These are phyloP conservation scores for Epichloe coenophiala DNA, from an alignment of 2,329 filamentous ascomycete genomes.

Conservation along the genomic window DNA sequence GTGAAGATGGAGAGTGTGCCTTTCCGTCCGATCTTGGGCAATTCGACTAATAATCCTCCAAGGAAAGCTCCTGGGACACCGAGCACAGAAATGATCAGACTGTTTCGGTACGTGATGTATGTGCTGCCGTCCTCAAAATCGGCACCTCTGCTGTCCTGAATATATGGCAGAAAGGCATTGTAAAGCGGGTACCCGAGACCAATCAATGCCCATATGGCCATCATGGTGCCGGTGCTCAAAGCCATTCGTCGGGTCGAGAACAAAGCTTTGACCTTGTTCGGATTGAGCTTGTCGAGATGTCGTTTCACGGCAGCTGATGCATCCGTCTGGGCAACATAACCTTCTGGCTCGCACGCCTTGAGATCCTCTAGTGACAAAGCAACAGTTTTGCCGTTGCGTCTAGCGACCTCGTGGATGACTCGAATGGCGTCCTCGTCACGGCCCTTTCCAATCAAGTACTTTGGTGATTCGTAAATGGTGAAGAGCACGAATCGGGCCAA, in stretches of 20 bases:
- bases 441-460: conserved; percentile 64
- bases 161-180: conserved; percentile 66
- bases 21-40: conserved; percentile 55
- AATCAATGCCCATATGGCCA: conserved; percentile 62
- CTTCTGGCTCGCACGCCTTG: conserved; percentile 41
- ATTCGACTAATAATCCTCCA: conserved; percentile 56
- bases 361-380: conserved; percentile 46
- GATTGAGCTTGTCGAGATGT: conserved; percentile 50
- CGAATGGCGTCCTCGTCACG: conserved; percentile 55
- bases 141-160: conserved; percentile 53
- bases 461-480: conserved; percentile 61
- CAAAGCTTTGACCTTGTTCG: conserved; percentile 49
- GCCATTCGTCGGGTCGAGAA: conserved; percentile 54
- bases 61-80: conserved; percentile 58
- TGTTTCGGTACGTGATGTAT: conserved; percentile 65
- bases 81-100: conserved; percentile 58
- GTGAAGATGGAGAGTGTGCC: conserved; percentile 56
- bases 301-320: conserved; percentile 44
- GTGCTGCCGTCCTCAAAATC: conserved; percentile 62
- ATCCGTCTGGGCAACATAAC: conserved; percentile 32
- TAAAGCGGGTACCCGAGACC: conserved; percentile 66
- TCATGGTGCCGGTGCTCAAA: conserved; percentile 54
- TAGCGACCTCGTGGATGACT: conserved; percentile 59
- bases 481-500: conserved; percentile 52
- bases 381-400: conserved; percentile 51